Conservation (phyloP, 225 moss, liverwort and hornwort genomes). For the Lunularia cruciata region DNA sequence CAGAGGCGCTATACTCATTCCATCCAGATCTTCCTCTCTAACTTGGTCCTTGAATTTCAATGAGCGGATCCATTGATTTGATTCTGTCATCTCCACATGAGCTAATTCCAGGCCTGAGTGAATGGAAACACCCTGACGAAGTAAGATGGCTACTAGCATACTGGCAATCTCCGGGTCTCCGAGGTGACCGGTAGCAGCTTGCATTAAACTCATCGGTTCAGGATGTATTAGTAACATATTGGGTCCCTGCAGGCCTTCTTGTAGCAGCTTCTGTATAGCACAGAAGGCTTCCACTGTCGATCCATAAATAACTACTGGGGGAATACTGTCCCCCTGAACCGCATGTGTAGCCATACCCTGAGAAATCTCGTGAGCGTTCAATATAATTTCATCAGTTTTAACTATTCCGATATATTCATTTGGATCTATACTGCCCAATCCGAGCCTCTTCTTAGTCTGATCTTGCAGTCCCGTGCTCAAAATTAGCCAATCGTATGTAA, state of each 20-base stretch:
- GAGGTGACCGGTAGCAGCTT: constrained; percentile 26
- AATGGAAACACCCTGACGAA: constrained; percentile 38
- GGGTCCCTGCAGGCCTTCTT: constrained; percentile 42
- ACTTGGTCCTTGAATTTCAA: constrained; percentile 38
- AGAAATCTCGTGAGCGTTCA: constrained; percentile 30
- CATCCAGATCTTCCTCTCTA: constrained; percentile 37
- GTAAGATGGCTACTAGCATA: constrained; percentile 34
- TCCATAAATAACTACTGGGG: constrained; percentile 50
- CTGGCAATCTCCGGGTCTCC: constrained; percentile 42
- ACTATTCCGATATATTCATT: constrained; percentile 32
- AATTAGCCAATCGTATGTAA: constrained; percentile 51
- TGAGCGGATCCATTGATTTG: constrained; percentile 30
- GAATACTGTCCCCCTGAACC: constrained; percentile 6
- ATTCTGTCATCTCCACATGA: constrained; percentile 24
- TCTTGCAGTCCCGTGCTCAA: constrained; percentile 53
- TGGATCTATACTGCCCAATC: neutral
- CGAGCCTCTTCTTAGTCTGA: constrained; percentile 44
- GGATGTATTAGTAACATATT: constrained; percentile 49
- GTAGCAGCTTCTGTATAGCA: constrained; percentile 47
- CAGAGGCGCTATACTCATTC: constrained; percentile 43
- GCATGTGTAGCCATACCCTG: constrained; percentile 10
- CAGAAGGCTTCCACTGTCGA: constrained; percentile 47
- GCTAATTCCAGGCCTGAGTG: constrained; percentile 45
- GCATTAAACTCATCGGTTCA: constrained; percentile 33
- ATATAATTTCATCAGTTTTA: constrained; percentile 41